These are phyloP conservation scores for Garcia nutans DNA, from an alignment of 345 rosid species.

Conservation along the genomic window DNA sequence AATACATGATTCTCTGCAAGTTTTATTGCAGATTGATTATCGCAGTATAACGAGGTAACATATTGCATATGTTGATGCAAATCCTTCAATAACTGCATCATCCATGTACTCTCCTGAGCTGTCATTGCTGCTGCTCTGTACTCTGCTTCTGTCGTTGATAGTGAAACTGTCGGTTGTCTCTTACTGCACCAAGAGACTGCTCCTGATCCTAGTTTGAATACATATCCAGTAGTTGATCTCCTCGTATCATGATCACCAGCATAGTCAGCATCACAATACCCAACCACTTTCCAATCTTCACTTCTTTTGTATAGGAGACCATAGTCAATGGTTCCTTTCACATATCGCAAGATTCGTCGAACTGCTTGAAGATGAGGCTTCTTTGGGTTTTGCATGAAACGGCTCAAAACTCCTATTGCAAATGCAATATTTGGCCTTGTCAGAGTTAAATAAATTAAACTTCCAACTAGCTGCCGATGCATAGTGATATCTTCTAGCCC, in stretches of 20 bases:
- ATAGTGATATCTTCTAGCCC: too few relatives aligned
- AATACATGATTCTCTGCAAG: background rate
- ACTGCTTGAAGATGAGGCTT: background rate
- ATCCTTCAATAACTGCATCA: background rate
- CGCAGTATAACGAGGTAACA: background rate
- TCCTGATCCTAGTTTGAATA: too few relatives aligned
- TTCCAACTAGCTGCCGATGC: too few relatives aligned
- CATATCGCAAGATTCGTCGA: background rate
- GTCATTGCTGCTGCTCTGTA: background rate
- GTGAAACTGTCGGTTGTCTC: too few relatives aligned
- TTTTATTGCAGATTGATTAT: background rate
- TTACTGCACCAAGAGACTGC: too few relatives aligned
- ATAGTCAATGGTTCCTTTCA: background rate
- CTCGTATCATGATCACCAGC: too few relatives aligned
- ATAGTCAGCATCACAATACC: background rate
- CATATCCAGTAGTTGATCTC: too few relatives aligned
- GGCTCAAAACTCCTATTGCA: background rate
- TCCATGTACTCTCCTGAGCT: background rate
- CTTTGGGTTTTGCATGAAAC: background rate
- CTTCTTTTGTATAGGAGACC: background rate
- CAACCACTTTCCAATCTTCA: background rate
- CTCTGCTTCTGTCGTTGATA: background rate
- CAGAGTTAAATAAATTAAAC: too few relatives aligned
- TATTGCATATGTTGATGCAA: background rate
- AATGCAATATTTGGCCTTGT: too few relatives aligned